phyloP scores from a whole-genome alignment of 2,329 filamentous ascomycete genomes.

The Thielaviopsis populi region DNA sequence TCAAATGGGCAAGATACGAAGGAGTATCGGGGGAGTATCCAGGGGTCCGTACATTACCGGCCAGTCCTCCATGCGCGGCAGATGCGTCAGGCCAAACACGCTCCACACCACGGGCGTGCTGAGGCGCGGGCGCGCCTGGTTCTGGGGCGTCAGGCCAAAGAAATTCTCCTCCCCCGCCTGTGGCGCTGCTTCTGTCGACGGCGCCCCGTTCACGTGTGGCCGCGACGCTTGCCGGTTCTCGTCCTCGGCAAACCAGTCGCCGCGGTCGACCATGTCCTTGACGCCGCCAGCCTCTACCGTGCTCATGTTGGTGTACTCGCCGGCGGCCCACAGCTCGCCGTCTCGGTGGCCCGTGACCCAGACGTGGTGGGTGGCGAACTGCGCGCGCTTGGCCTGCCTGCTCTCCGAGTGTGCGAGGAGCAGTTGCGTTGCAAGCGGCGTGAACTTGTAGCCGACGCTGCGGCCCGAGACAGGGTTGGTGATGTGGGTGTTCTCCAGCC shows the following conservation, averaged over 20 bases:
- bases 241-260: slow-evolving; percentile 31
- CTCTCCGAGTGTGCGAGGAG: slow-evolving; percentile 32
- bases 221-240: slow-evolving; percentile 6
- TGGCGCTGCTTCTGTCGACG: neutral
- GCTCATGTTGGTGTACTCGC: slow-evolving; percentile 38
- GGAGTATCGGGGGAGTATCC: too few species aligned
- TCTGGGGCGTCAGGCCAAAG: slow-evolving; percentile 8
- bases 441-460: slow-evolving; percentile 35
- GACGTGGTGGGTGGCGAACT: slow-evolving; percentile 31
- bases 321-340: slow-evolving; percentile 36
- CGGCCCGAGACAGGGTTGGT: slow-evolving; percentile 35
- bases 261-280: slow-evolving; percentile 31
- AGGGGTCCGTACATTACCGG: slow-evolving; percentile 37
- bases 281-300: slow-evolving; percentile 30
- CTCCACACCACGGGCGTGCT: slow-evolving; percentile 31
- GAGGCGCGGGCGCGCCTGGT: slow-evolving; percentile 14
- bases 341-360: slow-evolving; percentile 37
- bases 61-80: slow-evolving; percentile 35
- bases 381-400: slow-evolving; percentile 29
- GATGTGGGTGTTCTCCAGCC: slow-evolving; percentile 32
- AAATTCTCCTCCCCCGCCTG: neutral
- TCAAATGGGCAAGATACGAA: neutral
- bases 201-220: slow-evolving; percentile 15
- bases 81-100: slow-evolving; percentile 36
- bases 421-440: slow-evolving; percentile 31